Evolutionary conservation across 2,329 filamentous ascomycete genomes (phyloP), one percentile per base, ranked within the genome.

Genomic region (Ceratocystis variospora): DNA sequence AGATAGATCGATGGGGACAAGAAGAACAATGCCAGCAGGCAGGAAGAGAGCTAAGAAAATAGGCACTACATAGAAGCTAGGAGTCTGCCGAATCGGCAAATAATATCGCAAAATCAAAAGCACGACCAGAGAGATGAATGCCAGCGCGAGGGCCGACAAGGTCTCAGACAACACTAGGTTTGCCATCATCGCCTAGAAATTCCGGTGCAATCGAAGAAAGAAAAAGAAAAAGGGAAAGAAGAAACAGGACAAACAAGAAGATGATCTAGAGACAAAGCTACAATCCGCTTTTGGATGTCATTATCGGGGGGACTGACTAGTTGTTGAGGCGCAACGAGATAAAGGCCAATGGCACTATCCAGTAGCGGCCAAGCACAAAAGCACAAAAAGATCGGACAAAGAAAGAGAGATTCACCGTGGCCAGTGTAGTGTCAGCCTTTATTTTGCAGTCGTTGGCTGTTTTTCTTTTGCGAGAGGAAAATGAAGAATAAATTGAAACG

Each of bases 1-100:
- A 0, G 93, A 92, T 70, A 99, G 85, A 76, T 99, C 94, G 75
- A 99, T 95, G 4, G 94, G 94, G 5, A 99, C 91, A 25, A 99
- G 83, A 28, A 99, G 80, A 28, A 97, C 85, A 72, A 96, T 93
- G 75, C 89, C 92, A 61, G 90, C 90, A 10, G 94, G 95, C 5
- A 99, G 84, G 73, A 90, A 92, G 71, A 99, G 82, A n/a, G 93
- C 90, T 70, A 99, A 88, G 78, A 99, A 99, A 69, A 99, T 90
- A 45, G 94, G 93, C 1, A 96, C 82, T 63, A 91, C 82, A 63
- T 97, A 86, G 76, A 95, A 96, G 68, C 87, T 89, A 0, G 94
- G 93, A 0, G 94, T 97, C 5, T 87, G 86, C 71, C 94, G 90
- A 44, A 99, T 81, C 2, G 93, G 93, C 8, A 99, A 83, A 76